These are phyloP conservation scores for Hibiscus trionum DNA, from an alignment of 345 rosid genomes.

Conservation along the genomic window DNA sequence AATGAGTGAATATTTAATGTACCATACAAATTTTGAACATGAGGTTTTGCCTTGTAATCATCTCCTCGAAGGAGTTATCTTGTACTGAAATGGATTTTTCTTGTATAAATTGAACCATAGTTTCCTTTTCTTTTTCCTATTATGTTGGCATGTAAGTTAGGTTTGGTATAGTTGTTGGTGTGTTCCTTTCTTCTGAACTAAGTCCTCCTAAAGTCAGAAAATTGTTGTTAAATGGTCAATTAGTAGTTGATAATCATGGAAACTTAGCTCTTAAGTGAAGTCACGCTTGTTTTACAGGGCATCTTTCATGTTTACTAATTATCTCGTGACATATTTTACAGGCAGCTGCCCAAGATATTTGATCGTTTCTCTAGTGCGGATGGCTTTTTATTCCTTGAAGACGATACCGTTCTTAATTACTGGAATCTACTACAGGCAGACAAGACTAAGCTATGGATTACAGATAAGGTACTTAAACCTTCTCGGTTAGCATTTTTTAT, in stretches of 20 bases:
- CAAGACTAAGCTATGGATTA: conserved; percentile 87
- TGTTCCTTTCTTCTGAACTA: not conserved
- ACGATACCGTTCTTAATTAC: conserved; percentile 88
- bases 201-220: not conserved
- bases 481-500: not conserved
- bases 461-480: conserved; percentile 59
- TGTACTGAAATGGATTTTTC: not conserved
- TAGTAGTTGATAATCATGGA: conserved; percentile 7
- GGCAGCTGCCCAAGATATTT: conserved; percentile 80
- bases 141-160: not conserved
- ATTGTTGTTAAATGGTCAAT: conserved; percentile 15
- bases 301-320: conserved; percentile 11
- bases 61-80: not conserved
- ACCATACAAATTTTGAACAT: not conserved
- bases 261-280: not conserved
- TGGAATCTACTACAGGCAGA: conserved; percentile 95
- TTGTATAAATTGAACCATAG: not conserved
- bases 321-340: conserved; percentile 21
- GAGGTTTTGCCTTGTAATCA: not conserved
- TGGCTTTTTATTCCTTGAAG: conserved; percentile 91
- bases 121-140: not conserved
- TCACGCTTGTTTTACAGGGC: not conserved
- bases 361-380: conserved; percentile 67
- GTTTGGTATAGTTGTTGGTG: not conserved
- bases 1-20: not conserved